Evolutionary conservation across 202 grass and related monocot genomes (phyloP).

Genomic region (Saccharum hybrid): DNA sequence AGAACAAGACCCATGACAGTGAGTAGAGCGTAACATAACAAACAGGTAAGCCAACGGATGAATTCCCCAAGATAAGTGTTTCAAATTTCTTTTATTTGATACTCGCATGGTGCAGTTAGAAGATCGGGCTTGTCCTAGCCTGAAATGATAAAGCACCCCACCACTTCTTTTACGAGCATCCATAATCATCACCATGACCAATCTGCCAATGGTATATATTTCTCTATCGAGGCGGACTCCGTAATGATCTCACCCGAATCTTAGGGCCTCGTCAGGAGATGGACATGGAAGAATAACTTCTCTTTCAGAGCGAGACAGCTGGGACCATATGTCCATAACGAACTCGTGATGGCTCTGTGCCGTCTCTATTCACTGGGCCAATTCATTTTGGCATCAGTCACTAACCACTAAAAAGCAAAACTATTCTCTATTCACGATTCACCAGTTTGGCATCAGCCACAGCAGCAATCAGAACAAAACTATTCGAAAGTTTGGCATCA

Average conservation of each 20-base stretch:
- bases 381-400: slow-evolving; percentile 6
- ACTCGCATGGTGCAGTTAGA: neutral
- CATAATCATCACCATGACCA: neutral
- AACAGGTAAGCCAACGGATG: neutral
- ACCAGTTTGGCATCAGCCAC: neutral
- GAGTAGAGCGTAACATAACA: neutral
- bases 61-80: neutral
- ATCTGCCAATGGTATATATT: neutral
- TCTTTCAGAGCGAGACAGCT: slow-evolving; percentile 31
- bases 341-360: slow-evolving; percentile 12
- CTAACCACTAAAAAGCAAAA: neutral
- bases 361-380: neutral
- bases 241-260: slow-evolving; percentile 23
- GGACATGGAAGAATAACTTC: slow-evolving; percentile 41
- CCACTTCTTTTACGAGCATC: slow-evolving; percentile 10
- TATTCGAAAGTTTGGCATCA: neutral
- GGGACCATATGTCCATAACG: slow-evolving; percentile 28
- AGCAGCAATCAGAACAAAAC: neutral
- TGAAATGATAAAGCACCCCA: neutral
- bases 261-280: neutral
- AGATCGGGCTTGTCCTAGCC: neutral
- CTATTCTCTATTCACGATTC: neutral
- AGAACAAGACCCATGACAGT: neutral
- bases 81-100: neutral
- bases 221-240: neutral